Conservation (phyloP, 2,329 filamentous ascomycete genomes). For the Stagonosporopsis vannaccii region DNA sequence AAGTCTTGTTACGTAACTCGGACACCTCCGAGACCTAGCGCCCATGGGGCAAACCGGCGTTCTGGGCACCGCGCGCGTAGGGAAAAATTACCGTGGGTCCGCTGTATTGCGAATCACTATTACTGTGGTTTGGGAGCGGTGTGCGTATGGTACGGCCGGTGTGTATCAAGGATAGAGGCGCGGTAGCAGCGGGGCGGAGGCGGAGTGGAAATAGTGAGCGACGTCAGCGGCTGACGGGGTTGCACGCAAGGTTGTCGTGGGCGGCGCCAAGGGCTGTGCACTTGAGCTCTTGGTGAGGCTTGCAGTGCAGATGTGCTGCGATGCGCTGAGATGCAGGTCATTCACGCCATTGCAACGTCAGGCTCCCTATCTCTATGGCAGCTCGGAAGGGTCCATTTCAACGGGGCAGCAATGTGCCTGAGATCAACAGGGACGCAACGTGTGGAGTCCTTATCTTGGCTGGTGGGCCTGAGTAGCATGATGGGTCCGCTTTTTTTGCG, state of each 20-base stretch:
- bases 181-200: conserved; percentile 11
- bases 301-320: background rate
- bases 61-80: conserved; percentile 1
- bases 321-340: background rate
- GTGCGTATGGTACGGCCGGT: conserved; percentile 2
- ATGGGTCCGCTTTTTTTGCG: conserved; percentile 7
- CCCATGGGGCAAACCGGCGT: conserved; percentile 8
- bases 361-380: background rate
- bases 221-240: conserved; percentile 19
- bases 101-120: background rate
- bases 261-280: conserved; percentile 1
- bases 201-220: conserved; percentile 2
- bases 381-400: background rate
- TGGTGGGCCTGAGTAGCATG: conserved; percentile 10
- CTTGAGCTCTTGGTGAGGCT: conserved; percentile 1
- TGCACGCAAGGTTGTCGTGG: background rate
- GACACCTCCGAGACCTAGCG: conserved; percentile 4
- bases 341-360: background rate
- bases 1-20: conserved; percentile 12
- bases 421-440: conserved; percentile 4
- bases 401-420: conserved; percentile 1
- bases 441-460: conserved; percentile 11
- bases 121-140: conserved; percentile 9
- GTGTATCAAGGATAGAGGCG: background rate
- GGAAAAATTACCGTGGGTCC: conserved; percentile 6